Conservation (phyloP, 306 rosid genomes). For the Geum urbanum region DNA sequence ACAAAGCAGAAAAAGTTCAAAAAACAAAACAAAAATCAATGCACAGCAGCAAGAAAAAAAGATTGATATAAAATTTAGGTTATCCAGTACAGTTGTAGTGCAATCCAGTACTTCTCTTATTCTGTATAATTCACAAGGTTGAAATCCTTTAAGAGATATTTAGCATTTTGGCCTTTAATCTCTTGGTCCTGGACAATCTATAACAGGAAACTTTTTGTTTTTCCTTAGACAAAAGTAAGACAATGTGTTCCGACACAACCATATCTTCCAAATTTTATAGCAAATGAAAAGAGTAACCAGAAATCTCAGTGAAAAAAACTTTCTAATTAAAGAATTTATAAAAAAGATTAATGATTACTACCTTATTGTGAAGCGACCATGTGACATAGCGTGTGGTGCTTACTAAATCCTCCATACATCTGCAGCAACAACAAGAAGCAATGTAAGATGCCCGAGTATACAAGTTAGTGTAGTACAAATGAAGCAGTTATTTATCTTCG, state of each 20-base stretch:
- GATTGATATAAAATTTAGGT: not conserved
- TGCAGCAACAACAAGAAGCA: slow-evolving; percentile 33
- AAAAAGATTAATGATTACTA: not conserved
- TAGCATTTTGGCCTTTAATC: not conserved
- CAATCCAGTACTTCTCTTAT: not conserved
- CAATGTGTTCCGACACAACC: not conserved
- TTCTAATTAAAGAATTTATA: too few relatives aligned
- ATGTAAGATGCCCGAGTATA: not conserved
- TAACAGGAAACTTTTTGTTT: not conserved
- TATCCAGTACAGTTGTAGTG: not conserved
- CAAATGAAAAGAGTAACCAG: slow-evolving; percentile 13
- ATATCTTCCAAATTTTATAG: not conserved
- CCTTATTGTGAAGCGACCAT: slow-evolving; percentile 99
- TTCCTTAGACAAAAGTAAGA: not conserved
- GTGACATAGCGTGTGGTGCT: slow-evolving; percentile 96
- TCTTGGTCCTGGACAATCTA: not conserved
- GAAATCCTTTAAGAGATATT: not conserved
- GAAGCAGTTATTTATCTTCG: too few relatives aligned
- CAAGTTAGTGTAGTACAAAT: not conserved
- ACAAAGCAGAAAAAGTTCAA: not conserved
- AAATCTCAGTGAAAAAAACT: slow-evolving; percentile 1
- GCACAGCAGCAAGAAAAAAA: not conserved
- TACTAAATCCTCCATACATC: slow-evolving; percentile 95
- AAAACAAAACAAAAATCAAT: not conserved
- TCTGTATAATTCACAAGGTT: not conserved